Base-by-base conservation (phyloP, 352 stramenopile species). In the Phytophthora podocarpi region DNA sequence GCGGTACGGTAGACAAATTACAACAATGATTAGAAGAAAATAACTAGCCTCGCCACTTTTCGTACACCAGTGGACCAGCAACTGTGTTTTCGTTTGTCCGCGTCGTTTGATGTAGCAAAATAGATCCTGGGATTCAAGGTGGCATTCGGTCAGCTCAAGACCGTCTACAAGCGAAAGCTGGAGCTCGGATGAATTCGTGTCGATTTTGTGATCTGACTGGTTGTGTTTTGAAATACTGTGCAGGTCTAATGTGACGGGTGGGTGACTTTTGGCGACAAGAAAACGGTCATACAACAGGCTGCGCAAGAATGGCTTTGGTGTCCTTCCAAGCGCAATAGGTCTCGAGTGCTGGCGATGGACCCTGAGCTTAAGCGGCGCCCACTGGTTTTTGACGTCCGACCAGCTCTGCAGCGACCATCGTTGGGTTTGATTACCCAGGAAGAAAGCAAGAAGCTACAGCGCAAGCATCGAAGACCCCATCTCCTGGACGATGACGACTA, bases 311-410 rank as follows among this genome's bases (percentile, higher is more conserved):
- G 57, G 9, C 42, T 34, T 42, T 24, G 18, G 36, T 34, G 9
- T 9, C 30, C 24, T 40, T 40, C 55, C n/a, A 50, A 31, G 41
- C 24, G 53, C 41, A 7, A 35, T 31, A 48, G 36, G 28, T 54
- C 36, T 49, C 23, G 37, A 67, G 35, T 41, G 32, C n/a, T 42
- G 48, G 16, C 28, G 21, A 89, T 89, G 79, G 70, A 79, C 21
- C 59, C 85, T 48, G 82, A 81, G 50, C 68, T 91, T 12, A 70
- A 70, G 12, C 74, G 70, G 39, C 79, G 80, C 8, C 76, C 82
- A 18, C 46, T 82, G 34, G 63, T 77, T 23, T 91, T 89, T 55
- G 66, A 85, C 27, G 78, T 90, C 9, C 66, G 79, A 11, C 68
- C 59, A 28, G 65, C 70, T 26, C 49, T 37, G 2, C 75, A 75